Evolutionary conservation across 257 asterid genomes (phyloP), one percentile per base, ranked within the genome.

Genomic region (Rubia yunnanensis): DNA sequence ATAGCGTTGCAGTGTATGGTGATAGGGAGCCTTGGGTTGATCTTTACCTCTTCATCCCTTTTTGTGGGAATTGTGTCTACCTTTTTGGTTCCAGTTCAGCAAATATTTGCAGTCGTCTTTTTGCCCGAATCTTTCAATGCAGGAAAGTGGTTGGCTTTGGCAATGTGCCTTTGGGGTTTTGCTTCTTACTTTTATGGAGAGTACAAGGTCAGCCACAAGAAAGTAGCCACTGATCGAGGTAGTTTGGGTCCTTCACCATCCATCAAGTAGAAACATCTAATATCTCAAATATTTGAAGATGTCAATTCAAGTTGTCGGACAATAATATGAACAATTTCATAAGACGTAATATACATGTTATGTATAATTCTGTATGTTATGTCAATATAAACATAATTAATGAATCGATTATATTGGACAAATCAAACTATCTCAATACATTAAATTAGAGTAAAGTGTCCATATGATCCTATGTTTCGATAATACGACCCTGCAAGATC

Each of bases 131-230:
- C 65, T 26, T 77, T 73, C 73, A 77, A 60, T 49, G 66, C 68
- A 4, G 78, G 66, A 3, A 77, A 77, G 31, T 63, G 78, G 64
- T 65, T 77, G 75, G 72, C 81, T 57, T 66, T 77, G 41, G 78
- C 62, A 14, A 65, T 77, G 70, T 77, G 76, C 46, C 59, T 77
- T 17, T 77, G 81, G 81, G 81, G 73, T 14, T 77, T 77, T 48
- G 76, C 81, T 28, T 77, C 81, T 32, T 77, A 72, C 70, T 66
- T 77, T n/a, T 73, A 62, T 57, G 82, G 79, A n/a, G 76, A 77
- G 61, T 73, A 77, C 23, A 66, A 66, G 23, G 64, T 13, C 7
- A 52, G 6, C 52, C 65, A 44, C 36, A 36, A 70, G 11, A 50
- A 50, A 50, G 52, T 44, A 15, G 52, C n/a, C 7, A 44, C 52